A percentile compares a stretch with the other conserved stretches of the same genome.
Conservation (phyloP, 2,329 filamentous ascomycete species). For the Colletotrichum noveboracense region DNA sequence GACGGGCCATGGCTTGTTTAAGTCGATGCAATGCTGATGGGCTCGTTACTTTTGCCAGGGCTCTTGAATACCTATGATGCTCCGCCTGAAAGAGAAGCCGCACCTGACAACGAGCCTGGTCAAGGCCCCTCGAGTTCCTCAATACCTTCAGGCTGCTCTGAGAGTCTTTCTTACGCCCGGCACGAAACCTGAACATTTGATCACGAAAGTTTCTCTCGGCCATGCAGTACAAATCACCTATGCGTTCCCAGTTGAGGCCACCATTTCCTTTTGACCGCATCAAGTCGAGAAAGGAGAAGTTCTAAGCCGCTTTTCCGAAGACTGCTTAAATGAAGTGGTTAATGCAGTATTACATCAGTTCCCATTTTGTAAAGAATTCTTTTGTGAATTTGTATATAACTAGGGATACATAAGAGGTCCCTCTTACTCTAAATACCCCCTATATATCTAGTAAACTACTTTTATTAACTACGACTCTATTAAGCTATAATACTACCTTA, state of each 20-base stretch:
- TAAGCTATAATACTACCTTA: too few species aligned
- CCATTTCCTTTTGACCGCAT: neutral
- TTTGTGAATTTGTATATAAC: too few species aligned
- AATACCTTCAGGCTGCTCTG: neutral
- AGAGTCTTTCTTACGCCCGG: neutral
- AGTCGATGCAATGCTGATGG: neutral
- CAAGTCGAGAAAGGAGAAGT: neutral
- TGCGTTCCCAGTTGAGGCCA: neutral
- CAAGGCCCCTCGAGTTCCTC: neutral
- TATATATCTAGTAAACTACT: too few species aligned
- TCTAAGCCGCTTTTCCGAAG: neutral
- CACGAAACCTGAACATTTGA: neutral
- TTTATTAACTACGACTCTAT: too few species aligned
- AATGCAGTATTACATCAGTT: neutral
- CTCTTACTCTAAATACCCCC: too few species aligned
- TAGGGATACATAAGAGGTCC: too few species aligned
- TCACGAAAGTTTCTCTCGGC: neutral
- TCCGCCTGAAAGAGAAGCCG: neutral
- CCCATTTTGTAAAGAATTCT: too few species aligned
- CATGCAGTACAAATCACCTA: neutral
- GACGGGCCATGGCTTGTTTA: neutral
- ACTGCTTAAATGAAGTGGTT: neutral
- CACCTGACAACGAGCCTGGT: neutral
- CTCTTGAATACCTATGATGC: neutral
- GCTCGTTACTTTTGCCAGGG: neutral